These are phyloP conservation scores for Dalbergia cultrata DNA, from an alignment of 306 rosid species.

Conservation along the genomic window DNA sequence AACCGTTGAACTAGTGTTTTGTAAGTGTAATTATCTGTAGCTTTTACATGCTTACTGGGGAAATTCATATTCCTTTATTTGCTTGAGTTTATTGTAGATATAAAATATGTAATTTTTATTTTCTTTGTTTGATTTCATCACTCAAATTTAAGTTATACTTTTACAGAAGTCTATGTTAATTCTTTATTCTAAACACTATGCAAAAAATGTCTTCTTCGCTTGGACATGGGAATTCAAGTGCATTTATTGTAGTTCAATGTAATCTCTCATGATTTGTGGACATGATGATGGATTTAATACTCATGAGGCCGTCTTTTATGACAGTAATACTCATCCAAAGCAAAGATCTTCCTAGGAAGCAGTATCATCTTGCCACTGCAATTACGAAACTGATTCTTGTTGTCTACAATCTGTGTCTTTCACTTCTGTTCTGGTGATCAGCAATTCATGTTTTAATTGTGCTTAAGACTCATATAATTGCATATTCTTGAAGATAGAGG, in stretches of 20 bases:
- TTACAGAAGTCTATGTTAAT: slow-evolving; percentile 7
- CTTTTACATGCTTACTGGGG: neutral
- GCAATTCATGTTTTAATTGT: neutral
- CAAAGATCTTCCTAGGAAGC: neutral
- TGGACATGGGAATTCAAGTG: slow-evolving; percentile 7
- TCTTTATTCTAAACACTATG: neutral
- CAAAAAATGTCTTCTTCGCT: neutral
- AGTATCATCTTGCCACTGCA: neutral
- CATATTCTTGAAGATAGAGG: slow-evolving; percentile 1
- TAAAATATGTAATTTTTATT: neutral
- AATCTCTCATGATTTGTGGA: neutral
- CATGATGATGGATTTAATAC: neutral
- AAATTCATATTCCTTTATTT: neutral
- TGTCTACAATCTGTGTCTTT: slow-evolving; percentile 7
- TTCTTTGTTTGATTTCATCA: slow-evolving; percentile 18
- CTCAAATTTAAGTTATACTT: neutral
- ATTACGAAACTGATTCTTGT: neutral
- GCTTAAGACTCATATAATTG: neutral
- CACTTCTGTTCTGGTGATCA: neutral
- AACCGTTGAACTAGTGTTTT: neutral
- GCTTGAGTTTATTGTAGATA: neutral
- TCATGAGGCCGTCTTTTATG: neutral
- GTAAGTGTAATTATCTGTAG: neutral
- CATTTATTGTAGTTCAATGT: neutral
- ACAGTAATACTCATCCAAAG: neutral